Evolutionary conservation across 2,329 filamentous ascomycete species (phyloP), one percentile per base, ranked within the genome.

Genomic region (Geosmithia putterillii): DNA sequence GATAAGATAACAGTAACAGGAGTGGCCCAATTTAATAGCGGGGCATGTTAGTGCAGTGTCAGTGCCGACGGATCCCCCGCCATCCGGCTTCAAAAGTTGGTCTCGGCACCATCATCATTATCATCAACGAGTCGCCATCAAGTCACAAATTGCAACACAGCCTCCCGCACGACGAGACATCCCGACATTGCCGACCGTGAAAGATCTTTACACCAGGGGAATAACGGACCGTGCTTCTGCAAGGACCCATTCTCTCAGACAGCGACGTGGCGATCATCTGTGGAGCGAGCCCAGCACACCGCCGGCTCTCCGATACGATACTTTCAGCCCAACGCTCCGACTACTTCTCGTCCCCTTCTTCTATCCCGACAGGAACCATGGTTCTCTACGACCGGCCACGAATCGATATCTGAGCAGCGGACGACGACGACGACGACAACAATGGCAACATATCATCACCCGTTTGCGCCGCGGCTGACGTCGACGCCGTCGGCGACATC

Each of bases 401-500:
- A 6, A 32, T 32, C 28, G 28, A 32, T 14, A 32, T 32, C 15
- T 32, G 28, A 32, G n/a, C 5, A 32, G 28, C 15, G 28, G 10
- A 9, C 28, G 28, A 32, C 5, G 5, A n/a, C n/a, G n/a, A n/a
- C n/a, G n/a, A n/a, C n/a, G n/a, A n/a, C n/a, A 14, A 32, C 10
- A 12, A 32, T 32, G 28, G 28, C 10, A 12, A 32, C 28, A 32
- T 12, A 12, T 3, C 10, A 32, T 12, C 6, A 14, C 10, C 15
- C 28, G 10, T 52, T 57, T 51, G 53, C 55, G 44, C 50, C 50
- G 45, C 55, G 57, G 43, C 50, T 60, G 51, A 53, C 60, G 41
- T 53, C 56, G 38, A 49, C 50, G 22, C 50, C 56, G 14, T 61
- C 62, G 23, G 59, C 53, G 17, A 59, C 60, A 35, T 65, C 63